phyloP scores from a whole-genome alignment of 306 rosid species.

The Canavalia ensiformis region DNA sequence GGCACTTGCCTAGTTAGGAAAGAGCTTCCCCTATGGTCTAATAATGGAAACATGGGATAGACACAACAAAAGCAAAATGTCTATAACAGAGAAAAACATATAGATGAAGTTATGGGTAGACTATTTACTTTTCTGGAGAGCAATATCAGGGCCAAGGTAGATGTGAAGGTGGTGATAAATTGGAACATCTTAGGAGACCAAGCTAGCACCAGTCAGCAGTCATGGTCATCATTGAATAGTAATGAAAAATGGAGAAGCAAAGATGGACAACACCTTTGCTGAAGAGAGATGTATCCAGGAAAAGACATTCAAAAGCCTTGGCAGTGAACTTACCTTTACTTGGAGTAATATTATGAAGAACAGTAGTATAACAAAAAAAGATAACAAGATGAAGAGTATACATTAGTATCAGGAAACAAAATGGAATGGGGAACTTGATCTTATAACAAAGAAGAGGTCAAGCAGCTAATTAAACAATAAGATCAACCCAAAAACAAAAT shows the following conservation, averaged over 20 bases:
- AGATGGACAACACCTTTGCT: too few species aligned
- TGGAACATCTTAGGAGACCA: neutral
- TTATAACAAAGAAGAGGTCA: neutral
- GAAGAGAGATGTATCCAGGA: neutral
- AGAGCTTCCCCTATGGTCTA: neutral
- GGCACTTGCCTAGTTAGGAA: neutral
- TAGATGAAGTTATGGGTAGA: neutral
- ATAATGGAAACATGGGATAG: neutral
- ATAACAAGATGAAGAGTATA: neutral
- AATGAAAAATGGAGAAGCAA: neutral
- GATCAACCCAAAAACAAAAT: neutral
- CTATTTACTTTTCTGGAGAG: conserved; percentile 30
- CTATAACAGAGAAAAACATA: neutral
- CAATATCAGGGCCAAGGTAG: conserved; percentile 14
- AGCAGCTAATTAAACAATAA: neutral
- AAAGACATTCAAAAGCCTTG: conserved; percentile 27
- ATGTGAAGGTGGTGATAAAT: neutral
- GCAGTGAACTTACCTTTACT: neutral
- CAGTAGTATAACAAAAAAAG: conserved; percentile 1
- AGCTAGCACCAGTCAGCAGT: conserved; percentile 2
- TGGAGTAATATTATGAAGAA: neutral
- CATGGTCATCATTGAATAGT: neutral
- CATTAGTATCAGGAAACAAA: neutral
- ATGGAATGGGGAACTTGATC: neutral
- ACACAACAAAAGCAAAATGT: neutral